Evolutionary conservation across 1,284 basidiomycete genomes (phyloP).

Genomic region (Rhodofomes roseus): DNA sequence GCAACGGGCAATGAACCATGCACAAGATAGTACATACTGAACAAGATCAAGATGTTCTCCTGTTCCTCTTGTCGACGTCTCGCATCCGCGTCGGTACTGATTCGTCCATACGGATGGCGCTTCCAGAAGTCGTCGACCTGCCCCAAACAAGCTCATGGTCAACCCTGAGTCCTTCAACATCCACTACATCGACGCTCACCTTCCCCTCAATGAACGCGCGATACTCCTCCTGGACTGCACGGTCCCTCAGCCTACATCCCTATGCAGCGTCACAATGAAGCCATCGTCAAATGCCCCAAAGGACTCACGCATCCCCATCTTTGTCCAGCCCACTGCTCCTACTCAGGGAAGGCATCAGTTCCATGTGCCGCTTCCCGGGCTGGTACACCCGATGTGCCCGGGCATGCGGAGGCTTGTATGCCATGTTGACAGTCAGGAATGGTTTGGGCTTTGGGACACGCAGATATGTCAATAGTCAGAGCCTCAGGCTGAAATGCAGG

Average conservation of each 20-base stretch:
- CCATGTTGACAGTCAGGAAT: not conserved
- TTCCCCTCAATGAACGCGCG: conserved; percentile 58
- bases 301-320: conserved; percentile 70
- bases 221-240: conserved; percentile 58
- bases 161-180: not conserved
- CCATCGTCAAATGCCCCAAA: not conserved
- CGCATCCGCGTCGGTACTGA: conserved; percentile 28
- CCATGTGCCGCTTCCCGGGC: conserved; percentile 38
- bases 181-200: conserved; percentile 35
- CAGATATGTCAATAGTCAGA: too few relatives aligned
- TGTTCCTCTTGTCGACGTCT: conserved; percentile 47
- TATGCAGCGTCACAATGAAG: conserved; percentile 18
- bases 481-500: too few relatives aligned
- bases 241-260: conserved; percentile 51
- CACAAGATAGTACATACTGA: conserved; percentile 44
- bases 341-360: conserved; percentile 64
- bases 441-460: not conserved
- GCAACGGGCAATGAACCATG: not conserved
- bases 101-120: conserved; percentile 28
- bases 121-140: conserved; percentile 47
- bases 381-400: conserved; percentile 18
- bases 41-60: conserved; percentile 63
- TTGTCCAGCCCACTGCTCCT: conserved; percentile 68
- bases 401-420: not conserved
- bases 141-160: not conserved